Conservation (phyloP, 306 rosid species). For the Hylodesmum podocarpum region DNA sequence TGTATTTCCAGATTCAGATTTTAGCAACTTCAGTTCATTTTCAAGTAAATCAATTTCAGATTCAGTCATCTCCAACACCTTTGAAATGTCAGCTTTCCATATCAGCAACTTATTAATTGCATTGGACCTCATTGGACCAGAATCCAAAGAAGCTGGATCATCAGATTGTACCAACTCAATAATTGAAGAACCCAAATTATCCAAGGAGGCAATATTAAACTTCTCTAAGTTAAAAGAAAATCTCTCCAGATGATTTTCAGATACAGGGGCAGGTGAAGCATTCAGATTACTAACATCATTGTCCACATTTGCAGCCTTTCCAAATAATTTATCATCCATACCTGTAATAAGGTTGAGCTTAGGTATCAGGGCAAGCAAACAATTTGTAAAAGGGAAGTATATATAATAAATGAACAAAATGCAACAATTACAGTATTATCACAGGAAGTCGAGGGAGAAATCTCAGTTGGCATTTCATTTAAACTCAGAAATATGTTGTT, state of each 20-base stretch:
- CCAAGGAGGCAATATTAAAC: constrained; percentile 53
- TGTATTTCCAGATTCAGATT: constrained; percentile 44
- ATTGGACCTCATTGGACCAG: constrained; percentile 51
- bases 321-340: constrained; percentile 71
- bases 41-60: constrained; percentile 90
- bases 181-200: constrained; percentile 59
- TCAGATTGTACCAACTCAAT: constrained; percentile 66
- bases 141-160: constrained; percentile 56
- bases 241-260: constrained; percentile 51
- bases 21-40: constrained; percentile 68
- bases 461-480: neutral
- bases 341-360: constrained; percentile 50
- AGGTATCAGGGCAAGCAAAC: constrained; percentile 12
- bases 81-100: constrained; percentile 87
- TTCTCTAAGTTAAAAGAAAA: constrained; percentile 66
- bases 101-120: constrained; percentile 72
- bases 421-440: neutral
- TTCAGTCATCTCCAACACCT: constrained; percentile 83
- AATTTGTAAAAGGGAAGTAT: neutral
- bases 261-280: constrained; percentile 51
- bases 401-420: neutral
- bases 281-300: constrained; percentile 52
- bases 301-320: constrained; percentile 52
- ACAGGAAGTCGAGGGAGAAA: neutral
- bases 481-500: neutral